phyloP scores from a whole-genome alignment of 2,329 filamentous ascomycete genomes.

The Metarhizium sp. region DNA sequence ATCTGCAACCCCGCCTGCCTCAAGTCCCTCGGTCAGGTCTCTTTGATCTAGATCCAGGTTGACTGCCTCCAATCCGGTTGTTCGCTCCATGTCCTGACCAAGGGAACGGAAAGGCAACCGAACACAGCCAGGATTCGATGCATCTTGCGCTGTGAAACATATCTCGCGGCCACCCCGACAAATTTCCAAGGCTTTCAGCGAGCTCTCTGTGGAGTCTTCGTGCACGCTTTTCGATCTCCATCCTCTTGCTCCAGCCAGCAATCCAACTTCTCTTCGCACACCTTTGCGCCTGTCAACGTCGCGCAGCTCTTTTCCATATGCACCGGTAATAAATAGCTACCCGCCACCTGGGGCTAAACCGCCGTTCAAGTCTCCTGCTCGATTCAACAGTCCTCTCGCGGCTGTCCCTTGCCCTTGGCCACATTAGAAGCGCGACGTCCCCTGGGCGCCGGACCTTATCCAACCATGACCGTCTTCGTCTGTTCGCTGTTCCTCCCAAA shows the following conservation, averaged over 20 bases:
- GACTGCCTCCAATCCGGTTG: neutral
- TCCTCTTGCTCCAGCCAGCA: neutral
- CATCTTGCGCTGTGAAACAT: neutral
- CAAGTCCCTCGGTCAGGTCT: neutral
- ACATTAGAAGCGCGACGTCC: neutral
- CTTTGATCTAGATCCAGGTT: neutral
- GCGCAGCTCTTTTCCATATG: neutral
- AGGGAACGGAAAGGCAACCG: neutral
- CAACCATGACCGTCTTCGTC: slow-evolving; percentile 31
- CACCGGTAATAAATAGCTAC: neutral
- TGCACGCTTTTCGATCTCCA: neutral
- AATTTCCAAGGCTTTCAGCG: neutral
- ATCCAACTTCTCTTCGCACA: neutral
- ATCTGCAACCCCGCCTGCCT: neutral
- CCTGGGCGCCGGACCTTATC: neutral
- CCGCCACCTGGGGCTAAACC: neutral
- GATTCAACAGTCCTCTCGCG: neutral
- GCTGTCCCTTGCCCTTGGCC: neutral
- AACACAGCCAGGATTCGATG: neutral
- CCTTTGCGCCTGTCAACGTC: neutral
- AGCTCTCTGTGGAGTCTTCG: neutral
- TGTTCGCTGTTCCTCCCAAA: slow-evolving; percentile 67
- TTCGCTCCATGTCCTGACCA: neutral
- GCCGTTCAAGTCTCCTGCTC: neutral
- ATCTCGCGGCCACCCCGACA: neutral